Evolutionary conservation across 257 asterid genomes (phyloP).

Genomic region (Penstemon newberryi): DNA sequence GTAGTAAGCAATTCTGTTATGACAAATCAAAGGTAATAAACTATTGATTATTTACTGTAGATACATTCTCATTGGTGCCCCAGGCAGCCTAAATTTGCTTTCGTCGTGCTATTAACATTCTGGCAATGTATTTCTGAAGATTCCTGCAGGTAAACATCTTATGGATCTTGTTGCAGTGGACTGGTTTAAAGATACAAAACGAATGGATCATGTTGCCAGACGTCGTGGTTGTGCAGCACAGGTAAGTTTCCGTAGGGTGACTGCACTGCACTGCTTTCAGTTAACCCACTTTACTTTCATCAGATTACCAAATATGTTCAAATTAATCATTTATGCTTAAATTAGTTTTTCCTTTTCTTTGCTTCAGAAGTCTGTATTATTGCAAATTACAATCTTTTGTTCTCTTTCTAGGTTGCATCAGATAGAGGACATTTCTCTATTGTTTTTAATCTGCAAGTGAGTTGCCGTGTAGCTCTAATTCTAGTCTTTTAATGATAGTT

Average conservation of each 20-base stretch:
- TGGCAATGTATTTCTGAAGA: constrained; percentile 43
- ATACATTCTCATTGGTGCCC: neutral
- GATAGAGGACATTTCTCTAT: constrained; percentile 78
- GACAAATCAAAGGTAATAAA: constrained; percentile 58
- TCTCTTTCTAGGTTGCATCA: constrained; percentile 78
- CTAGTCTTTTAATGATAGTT: constrained; percentile 17
- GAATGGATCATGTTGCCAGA: constrained; percentile 96
- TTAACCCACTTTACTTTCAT: constrained; percentile 24
- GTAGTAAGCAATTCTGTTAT: constrained; percentile 51
- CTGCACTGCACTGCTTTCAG: neutral
- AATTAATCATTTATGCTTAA: constrained; percentile 1
- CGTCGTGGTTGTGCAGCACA: constrained; percentile 97
- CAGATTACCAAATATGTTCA: constrained; percentile 6
- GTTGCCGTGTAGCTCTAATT: constrained; percentile 28
- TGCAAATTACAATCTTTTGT: constrained; percentile 20
- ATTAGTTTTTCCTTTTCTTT: neutral
- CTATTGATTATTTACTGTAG: neutral
- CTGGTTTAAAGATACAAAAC: constrained; percentile 92
- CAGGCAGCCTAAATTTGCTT: constrained; percentile 5
- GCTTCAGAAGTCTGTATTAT: constrained; percentile 15
- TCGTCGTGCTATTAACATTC: constrained; percentile 6
- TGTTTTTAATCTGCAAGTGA: constrained; percentile 66
- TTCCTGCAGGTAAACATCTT: constrained; percentile 86
- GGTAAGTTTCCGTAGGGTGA: constrained; percentile 43
- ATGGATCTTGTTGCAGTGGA: constrained; percentile 99